These are phyloP conservation scores for Pisolithus orientalis DNA, from an alignment of 768 basidiomycete genomes.

Conservation along the genomic window DNA sequence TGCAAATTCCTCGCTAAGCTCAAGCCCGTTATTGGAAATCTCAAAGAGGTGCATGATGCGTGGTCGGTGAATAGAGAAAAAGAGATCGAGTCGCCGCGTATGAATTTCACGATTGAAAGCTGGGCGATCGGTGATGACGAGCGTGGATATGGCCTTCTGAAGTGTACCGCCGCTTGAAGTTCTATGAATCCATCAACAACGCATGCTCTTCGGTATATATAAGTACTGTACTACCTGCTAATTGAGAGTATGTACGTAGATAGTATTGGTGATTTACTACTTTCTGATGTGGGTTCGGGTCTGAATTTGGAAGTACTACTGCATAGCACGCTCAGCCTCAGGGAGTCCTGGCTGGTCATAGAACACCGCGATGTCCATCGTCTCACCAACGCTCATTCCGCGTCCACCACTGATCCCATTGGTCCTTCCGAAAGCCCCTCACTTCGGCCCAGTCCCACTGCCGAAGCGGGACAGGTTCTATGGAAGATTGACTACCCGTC, in stretches of 20 bases:
- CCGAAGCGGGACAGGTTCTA: conserved; percentile 43
- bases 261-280: too few relatives aligned
- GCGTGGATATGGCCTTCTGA: conserved; percentile 19
- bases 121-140: conserved; percentile 16
- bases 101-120: conserved; percentile 25
- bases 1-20: conserved; percentile 35
- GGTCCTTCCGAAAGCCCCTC: conserved; percentile 60
- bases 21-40: conserved; percentile 40
- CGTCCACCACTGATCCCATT: conserved; percentile 56
- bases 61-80: conserved; percentile 17
- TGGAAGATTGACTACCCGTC: conserved; percentile 52
- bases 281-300: too few relatives aligned
- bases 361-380: conserved; percentile 37
- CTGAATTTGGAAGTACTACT: too few relatives aligned
- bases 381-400: conserved; percentile 70
- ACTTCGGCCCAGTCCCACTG: conserved; percentile 58
- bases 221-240: too few relatives aligned
- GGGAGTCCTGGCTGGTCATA: too few relatives aligned
- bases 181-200: too few relatives aligned
- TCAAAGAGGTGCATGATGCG: conserved; percentile 35
- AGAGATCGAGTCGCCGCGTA: conserved; percentile 17
- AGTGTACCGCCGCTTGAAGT: conserved; percentile 6
- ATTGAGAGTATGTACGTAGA: too few relatives aligned
- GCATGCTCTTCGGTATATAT: too few relatives aligned
- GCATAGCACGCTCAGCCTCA: too few relatives aligned